phyloP scores from a whole-genome alignment of 129 eudicot genomes.

The Kitagawia praeruptora region DNA sequence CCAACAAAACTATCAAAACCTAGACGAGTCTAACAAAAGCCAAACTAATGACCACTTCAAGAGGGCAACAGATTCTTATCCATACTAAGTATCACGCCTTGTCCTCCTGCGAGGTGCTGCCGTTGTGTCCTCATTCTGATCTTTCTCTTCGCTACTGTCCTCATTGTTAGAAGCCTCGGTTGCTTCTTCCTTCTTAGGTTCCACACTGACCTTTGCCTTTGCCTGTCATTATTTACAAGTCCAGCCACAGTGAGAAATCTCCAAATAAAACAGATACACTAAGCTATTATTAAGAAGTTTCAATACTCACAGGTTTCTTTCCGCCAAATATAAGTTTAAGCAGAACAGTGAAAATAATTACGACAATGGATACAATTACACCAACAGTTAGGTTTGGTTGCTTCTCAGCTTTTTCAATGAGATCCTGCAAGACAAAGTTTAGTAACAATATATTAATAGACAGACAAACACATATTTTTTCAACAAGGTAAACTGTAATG shows the following conservation, averaged over 20 bases:
- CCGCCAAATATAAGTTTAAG: conserved; percentile 58
- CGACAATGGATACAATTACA: conserved; percentile 38
- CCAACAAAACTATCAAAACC: conserved; percentile 4
- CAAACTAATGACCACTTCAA: conserved; percentile 1
- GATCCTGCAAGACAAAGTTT: conserved; percentile 39
- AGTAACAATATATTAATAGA: background rate
- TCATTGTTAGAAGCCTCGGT: conserved; percentile 30
- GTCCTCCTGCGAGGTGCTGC: conserved; percentile 50
- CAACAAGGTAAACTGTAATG: too few relatives aligned
- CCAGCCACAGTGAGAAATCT: background rate
- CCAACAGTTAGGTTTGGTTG: conserved; percentile 68
- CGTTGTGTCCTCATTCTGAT: conserved; percentile 28
- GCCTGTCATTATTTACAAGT: conserved; percentile 10
- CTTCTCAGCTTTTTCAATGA: conserved; percentile 75
- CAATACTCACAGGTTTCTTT: conserved; percentile 46
- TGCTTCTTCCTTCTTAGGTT: conserved; percentile 18
- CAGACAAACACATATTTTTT: background rate
- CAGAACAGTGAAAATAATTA: conserved; percentile 36
- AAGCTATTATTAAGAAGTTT: background rate
- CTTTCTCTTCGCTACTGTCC: conserved; percentile 29
- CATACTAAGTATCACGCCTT: conserved; percentile 45
- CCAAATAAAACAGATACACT: background rate
- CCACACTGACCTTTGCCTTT: conserved; percentile 24
- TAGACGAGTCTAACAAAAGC: conserved; percentile 10
- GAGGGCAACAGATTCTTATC: background rate